These are phyloP conservation scores for Coniosporium tulheliwenetii DNA, from an alignment of 2,329 filamentous ascomycete species.

Conservation along the genomic window DNA sequence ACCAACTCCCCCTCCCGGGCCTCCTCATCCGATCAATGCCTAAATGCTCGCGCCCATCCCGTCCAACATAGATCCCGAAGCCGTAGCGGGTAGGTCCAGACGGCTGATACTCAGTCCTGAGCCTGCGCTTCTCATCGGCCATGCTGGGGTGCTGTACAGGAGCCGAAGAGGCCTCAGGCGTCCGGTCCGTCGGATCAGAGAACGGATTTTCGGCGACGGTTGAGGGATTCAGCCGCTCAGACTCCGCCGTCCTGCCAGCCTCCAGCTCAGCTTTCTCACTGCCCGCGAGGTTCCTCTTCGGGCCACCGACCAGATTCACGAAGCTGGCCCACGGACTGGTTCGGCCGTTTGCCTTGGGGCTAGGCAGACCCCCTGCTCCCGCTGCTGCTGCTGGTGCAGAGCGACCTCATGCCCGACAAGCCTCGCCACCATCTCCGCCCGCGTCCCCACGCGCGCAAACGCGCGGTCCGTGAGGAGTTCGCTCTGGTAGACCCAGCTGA, in stretches of 20 bases:
- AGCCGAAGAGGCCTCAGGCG: no score
- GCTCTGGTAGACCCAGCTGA: constrained; percentile 62
- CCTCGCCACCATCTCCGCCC: constrained; percentile 51
- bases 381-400: neutral
- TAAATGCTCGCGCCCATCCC: constrained; percentile 43
- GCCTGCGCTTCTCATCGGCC: constrained; percentile 1
- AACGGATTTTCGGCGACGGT: no score
- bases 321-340: neutral
- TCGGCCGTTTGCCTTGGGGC: constrained; percentile 8
- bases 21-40: constrained; percentile 41
- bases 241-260: no score
- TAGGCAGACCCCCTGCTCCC: constrained; percentile 21
- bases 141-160: no score
- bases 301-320: neutral
- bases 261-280: no score
- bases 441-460: constrained; percentile 53
- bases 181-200: no score
- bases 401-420: constrained; percentile 34
- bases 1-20: constrained; percentile 25
- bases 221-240: no score
- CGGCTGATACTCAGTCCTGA: constrained; percentile 6
- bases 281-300: neutral
- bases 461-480: constrained; percentile 56
- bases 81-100: constrained; percentile 31
- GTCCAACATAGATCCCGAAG: constrained; percentile 40